Percentiles rank a stretch among this genome's conserved stretches.
Conservation (phyloP, 441 rosid genomes). For the Pelargonium fulgidum region DNA sequence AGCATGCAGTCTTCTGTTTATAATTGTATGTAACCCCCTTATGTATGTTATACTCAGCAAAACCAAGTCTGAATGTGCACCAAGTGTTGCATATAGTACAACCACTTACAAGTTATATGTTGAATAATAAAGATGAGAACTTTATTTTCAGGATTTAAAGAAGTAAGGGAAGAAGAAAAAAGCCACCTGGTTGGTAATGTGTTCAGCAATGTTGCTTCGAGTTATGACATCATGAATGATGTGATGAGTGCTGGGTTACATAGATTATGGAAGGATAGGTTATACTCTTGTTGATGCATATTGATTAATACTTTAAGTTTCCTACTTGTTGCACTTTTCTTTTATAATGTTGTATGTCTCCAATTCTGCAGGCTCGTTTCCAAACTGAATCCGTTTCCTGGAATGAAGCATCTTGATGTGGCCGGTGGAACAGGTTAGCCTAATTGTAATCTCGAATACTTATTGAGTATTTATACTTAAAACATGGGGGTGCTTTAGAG, state of each 20-base stretch:
- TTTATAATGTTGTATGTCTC: constrained; percentile 11
- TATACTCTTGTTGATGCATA: constrained; percentile 11
- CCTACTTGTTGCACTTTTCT: neutral
- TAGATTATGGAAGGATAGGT: constrained; percentile 97
- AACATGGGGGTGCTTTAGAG: neutral
- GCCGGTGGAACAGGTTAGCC: constrained; percentile 99
- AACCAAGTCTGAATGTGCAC: neutral
- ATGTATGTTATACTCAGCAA: neutral
- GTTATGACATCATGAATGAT: constrained; percentile 96
- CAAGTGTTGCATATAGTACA: neutral
- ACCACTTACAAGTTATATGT: constrained; percentile 5
- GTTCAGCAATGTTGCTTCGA: constrained; percentile 80
- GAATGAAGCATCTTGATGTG: constrained; percentile 97
- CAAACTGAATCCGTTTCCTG: constrained; percentile 73
- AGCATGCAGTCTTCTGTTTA: neutral
- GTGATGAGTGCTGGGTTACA: constrained; percentile 91
- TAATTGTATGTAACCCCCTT: neutral
- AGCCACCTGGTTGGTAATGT: constrained; percentile 76
- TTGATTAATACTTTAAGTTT: constrained; percentile 6
- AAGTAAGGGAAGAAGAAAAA: constrained; percentile 78
- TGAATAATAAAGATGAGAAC: neutral
- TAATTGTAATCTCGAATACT: no score
- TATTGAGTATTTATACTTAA: neutral
- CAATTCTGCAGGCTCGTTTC: constrained; percentile 61
- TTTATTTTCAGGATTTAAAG: constrained; percentile 65